Conservation (phyloP, 1,284 basidiomycete genomes). For the Fomitopsis palustris region DNA sequence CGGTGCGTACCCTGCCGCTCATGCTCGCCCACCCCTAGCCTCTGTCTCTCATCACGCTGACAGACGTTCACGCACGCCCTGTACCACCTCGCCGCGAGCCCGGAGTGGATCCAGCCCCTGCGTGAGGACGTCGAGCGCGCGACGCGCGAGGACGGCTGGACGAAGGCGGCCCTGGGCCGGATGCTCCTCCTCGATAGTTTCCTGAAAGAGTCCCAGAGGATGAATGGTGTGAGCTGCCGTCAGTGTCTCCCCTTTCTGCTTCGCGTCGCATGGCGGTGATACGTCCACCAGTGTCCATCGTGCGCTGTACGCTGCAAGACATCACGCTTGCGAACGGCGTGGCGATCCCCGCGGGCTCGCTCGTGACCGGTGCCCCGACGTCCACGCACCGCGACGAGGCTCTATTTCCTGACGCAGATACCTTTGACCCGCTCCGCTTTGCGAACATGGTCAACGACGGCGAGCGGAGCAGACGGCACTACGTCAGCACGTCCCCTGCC, state of each 20-base stretch:
- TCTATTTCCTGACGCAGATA: slow-evolving; percentile 34
- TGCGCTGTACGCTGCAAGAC: slow-evolving; percentile 28
- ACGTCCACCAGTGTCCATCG: slow-evolving; percentile 5
- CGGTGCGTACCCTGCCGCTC: slow-evolving; percentile 12
- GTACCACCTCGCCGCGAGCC: slow-evolving; percentile 20
- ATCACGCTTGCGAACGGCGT: slow-evolving; percentile 39
- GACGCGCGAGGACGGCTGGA: slow-evolving; percentile 17
- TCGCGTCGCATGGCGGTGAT: not conserved
- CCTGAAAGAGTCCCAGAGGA: slow-evolving; percentile 39
- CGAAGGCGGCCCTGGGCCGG: slow-evolving; percentile 15
- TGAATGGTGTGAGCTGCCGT: slow-evolving; percentile 27
- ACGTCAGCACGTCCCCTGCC: slow-evolving; percentile 19
- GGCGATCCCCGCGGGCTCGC: slow-evolving; percentile 37
- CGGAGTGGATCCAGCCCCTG: slow-evolving; percentile 19
- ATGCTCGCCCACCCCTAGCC: not conserved
- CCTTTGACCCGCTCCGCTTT: slow-evolving; percentile 43
- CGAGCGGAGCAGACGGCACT: slow-evolving; percentile 18
- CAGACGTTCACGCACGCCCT: slow-evolving; percentile 26
- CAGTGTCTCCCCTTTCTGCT: not conserved
- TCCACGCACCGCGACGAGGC: slow-evolving; percentile 37
- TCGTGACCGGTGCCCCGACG: slow-evolving; percentile 35
- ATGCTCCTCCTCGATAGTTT: slow-evolving; percentile 53
- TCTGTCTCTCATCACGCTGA: too few species aligned
- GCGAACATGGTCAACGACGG: slow-evolving; percentile 31
- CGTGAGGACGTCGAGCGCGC: slow-evolving; percentile 20